Conservation (phyloP, 83 land plant genomes). For the Larix sibirica region DNA sequence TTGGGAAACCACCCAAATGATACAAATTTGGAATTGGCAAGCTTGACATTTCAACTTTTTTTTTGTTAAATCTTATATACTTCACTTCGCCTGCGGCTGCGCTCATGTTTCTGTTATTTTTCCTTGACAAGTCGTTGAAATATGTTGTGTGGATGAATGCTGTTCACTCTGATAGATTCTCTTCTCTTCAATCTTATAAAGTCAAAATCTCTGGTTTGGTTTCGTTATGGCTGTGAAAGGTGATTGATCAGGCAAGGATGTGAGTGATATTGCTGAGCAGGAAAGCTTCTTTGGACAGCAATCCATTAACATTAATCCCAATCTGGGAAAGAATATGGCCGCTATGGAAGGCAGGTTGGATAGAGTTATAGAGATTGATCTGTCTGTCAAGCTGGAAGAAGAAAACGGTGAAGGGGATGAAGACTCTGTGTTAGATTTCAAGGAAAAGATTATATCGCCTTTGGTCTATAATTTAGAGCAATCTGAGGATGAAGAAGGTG, state of each 20-base stretch:
- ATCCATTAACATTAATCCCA: background rate
- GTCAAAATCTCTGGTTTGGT: too few species aligned
- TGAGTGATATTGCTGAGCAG: background rate
- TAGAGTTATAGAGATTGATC: conserved; percentile 5
- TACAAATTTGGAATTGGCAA: too few species aligned
- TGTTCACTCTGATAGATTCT: too few species aligned
- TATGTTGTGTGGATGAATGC: too few species aligned
- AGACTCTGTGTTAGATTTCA: background rate
- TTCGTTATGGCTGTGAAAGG: too few species aligned
- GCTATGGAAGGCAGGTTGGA: background rate
- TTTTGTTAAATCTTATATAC: too few species aligned
- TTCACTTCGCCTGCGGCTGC: too few species aligned
- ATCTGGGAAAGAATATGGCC: background rate
- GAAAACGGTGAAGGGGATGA: background rate
- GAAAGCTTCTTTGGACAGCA: background rate
- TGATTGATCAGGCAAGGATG: background rate
- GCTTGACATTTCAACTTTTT: too few species aligned
- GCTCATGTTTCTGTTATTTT: too few species aligned
- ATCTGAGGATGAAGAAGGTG: background rate
- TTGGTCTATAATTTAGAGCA: background rate
- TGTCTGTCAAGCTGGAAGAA: background rate
- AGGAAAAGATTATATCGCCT: background rate
- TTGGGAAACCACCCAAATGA: too few species aligned
- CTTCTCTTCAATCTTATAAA: too few species aligned
- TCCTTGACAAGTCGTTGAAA: too few species aligned